Conservation (phyloP, 2,329 filamentous ascomycete species). For the Pseudocercospora fijiensis region DNA sequence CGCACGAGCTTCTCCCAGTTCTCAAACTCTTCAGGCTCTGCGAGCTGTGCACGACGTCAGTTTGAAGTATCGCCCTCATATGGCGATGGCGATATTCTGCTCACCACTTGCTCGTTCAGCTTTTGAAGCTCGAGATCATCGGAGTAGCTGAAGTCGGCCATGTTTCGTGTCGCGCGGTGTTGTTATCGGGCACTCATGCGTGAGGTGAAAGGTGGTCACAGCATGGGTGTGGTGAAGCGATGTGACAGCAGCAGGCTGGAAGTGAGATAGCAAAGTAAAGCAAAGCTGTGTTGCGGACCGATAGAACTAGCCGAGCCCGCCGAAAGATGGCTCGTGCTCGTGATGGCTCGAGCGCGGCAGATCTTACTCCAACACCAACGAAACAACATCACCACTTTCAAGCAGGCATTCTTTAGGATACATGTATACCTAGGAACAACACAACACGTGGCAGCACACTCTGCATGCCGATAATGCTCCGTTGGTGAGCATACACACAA, state of each 20-base stretch:
- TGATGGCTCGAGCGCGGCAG: neutral
- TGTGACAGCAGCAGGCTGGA: neutral
- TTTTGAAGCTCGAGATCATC: constrained; percentile 35
- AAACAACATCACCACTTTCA: neutral
- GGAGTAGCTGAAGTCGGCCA: constrained; percentile 38
- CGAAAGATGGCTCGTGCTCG: neutral
- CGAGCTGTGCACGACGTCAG: constrained; percentile 45
- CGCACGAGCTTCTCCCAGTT: constrained; percentile 90
- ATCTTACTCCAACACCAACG: neutral
- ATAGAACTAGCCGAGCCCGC: neutral
- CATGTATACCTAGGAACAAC: no score
- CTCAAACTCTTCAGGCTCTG: constrained; percentile 87
- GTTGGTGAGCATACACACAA: neutral
- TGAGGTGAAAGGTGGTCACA: neutral
- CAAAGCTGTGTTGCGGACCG: neutral
- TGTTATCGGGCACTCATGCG: neutral
- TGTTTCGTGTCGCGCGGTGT: constrained; percentile 10
- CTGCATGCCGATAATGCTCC: neutral
- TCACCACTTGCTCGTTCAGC: constrained; percentile 36
- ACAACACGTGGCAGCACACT: neutral
- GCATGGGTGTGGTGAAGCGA: neutral
- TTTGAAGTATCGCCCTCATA: neutral
- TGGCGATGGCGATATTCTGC: neutral
- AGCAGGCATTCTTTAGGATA: neutral
- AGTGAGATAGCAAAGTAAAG: neutral